phyloP scores from a whole-genome alignment of 441 rosid genomes.

The Hura crepitans region DNA sequence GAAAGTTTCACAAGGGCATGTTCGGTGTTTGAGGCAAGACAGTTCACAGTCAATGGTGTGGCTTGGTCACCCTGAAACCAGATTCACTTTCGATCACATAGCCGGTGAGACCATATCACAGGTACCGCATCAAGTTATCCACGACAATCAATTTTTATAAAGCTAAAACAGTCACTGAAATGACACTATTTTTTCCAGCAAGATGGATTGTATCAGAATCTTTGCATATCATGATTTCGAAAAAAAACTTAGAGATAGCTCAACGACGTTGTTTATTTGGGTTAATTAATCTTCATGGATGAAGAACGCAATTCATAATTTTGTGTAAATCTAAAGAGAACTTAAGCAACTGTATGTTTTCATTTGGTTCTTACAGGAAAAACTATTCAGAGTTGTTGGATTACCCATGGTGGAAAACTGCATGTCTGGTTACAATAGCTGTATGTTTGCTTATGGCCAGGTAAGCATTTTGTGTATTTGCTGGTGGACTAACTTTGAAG shows the following conservation, averaged over 20 bases:
- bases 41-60: slow-evolving; percentile 63
- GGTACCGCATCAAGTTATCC: slow-evolving; percentile 31
- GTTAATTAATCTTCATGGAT: neutral
- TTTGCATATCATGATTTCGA: neutral
- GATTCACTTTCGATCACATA: slow-evolving; percentile 89
- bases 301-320: neutral
- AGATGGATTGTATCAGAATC: neutral
- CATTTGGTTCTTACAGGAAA: slow-evolving; percentile 46
- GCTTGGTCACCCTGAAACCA: slow-evolving; percentile 88
- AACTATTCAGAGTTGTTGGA: slow-evolving; percentile 69
- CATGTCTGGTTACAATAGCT: slow-evolving; percentile 89
- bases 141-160: neutral
- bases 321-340: slow-evolving; percentile 4
- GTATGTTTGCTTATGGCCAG: slow-evolving; percentile 97
- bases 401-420: slow-evolving; percentile 97
- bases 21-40: slow-evolving; percentile 73
- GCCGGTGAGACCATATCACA: slow-evolving; percentile 83
- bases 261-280: neutral
- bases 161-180: neutral
- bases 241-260: neutral
- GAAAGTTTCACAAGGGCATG: slow-evolving; percentile 58
- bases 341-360: slow-evolving; percentile 1
- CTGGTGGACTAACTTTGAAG: neutral
- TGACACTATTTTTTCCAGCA: neutral
- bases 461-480: slow-evolving; percentile 31